Percentiles rank a stretch among this genome's conserved stretches.
phyloP scores from a whole-genome alignment of 345 rosid species.

The Brassica rapa region DNA sequence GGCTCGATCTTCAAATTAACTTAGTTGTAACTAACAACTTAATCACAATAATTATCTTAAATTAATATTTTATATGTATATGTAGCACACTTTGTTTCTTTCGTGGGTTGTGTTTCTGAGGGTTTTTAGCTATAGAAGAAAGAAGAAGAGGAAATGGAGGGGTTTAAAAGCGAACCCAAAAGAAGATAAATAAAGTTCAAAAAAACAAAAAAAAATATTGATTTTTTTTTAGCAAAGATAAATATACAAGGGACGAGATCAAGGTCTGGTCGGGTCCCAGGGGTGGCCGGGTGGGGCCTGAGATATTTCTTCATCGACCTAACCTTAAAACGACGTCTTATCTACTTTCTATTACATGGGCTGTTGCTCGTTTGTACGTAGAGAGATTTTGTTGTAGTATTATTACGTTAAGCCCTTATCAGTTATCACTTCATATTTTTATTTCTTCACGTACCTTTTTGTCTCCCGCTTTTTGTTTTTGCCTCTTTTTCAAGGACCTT shows the following conservation, averaged over 20 bases:
- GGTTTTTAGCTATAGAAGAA: conserved; percentile 21
- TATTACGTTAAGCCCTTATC: conserved; percentile 57
- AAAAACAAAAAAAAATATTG: too few species aligned
- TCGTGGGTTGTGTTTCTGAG: conserved; percentile 11
- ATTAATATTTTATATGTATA: neutral
- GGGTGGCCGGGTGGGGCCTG: conserved; percentile 43
- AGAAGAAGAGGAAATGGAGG: conserved; percentile 3
- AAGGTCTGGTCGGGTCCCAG: conserved; percentile 11
- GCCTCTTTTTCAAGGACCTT: conserved; percentile 32
- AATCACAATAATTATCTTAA: conserved; percentile 26
- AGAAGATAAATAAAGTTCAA: too few species aligned
- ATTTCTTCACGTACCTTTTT: conserved; percentile 50
- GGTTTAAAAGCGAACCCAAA: conserved; percentile 8
- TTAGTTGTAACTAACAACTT: conserved; percentile 15
- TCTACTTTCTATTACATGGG: conserved; percentile 44
- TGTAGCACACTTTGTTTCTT: neutral
- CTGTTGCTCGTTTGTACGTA: conserved; percentile 69
- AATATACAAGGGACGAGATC: conserved; percentile 1
- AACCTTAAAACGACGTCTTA: conserved; percentile 89
- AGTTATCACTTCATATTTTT: conserved; percentile 16
- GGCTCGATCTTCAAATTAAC: conserved; percentile 1
- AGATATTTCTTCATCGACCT: conserved; percentile 58
- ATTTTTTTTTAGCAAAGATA: too few species aligned
- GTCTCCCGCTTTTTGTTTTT: conserved; percentile 20
- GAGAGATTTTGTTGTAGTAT: conserved; percentile 48